phyloP scores from a whole-genome alignment of 306 rosid species.

The Fragaria ananassa region DNA sequence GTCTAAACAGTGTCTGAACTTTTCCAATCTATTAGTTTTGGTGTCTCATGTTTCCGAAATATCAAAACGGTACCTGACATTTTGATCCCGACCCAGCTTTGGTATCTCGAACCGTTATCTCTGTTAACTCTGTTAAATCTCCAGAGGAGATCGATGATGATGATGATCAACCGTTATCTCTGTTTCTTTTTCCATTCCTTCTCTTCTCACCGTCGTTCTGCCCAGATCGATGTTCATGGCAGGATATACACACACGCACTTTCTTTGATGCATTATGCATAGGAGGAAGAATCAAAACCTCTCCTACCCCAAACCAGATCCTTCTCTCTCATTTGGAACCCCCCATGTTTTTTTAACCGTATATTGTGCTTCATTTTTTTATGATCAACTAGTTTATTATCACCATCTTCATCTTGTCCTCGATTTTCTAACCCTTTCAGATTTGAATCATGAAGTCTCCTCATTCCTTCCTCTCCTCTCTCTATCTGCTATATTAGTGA shows the following conservation, averaged over 20 bases:
- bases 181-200: too few species aligned
- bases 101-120: too few species aligned
- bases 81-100: too few species aligned
- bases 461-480: slow-evolving; percentile 29
- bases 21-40: too few species aligned
- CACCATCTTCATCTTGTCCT: slow-evolving; percentile 35
- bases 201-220: too few species aligned
- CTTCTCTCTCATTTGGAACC: slow-evolving; percentile 2
- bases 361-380: slow-evolving; percentile 13
- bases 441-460: slow-evolving; percentile 66
- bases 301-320: background rate
- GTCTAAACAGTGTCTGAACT: too few species aligned
- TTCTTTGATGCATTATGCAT: background rate
- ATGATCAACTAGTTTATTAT: slow-evolving; percentile 32
- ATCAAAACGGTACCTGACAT: too few species aligned
- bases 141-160: too few species aligned
- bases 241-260: background rate
- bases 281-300: background rate
- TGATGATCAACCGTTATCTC: too few species aligned
- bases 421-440: slow-evolving; percentile 40
- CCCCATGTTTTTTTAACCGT: background rate
- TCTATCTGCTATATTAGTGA: slow-evolving; percentile 23
- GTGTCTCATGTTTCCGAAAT: too few species aligned
- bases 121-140: too few species aligned
- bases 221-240: too few species aligned